phyloP scores from a whole-genome alignment of 495 filamentous ascomycete species.

The Xylaria sp. region DNA sequence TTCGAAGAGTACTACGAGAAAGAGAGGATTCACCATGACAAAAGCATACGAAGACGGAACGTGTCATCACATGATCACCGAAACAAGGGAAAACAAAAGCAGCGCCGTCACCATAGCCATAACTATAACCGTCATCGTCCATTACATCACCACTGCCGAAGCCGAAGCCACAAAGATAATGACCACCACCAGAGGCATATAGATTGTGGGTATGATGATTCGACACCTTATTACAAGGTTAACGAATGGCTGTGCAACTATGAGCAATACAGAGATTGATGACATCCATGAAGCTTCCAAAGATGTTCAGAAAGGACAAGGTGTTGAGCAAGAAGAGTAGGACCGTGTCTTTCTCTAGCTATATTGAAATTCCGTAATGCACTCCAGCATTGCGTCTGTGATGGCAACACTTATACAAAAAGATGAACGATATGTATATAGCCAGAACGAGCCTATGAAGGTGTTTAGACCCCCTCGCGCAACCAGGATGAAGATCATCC shows the following conservation, averaged over 20 bases:
- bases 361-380: neutral
- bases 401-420: neutral
- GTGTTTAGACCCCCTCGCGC: neutral
- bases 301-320: neutral
- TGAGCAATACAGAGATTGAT: neutral
- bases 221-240: neutral
- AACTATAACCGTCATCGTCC: neutral
- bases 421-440: neutral
- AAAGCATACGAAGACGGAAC: neutral
- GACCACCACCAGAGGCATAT: neutral
- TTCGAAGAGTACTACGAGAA: neutral
- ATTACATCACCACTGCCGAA: conserved; percentile 2
- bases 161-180: neutral
- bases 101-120: conserved; percentile 1
- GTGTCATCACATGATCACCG: neutral
- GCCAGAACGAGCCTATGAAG: neutral
- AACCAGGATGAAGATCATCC: neutral
- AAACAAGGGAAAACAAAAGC: neutral
- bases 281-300: neutral
- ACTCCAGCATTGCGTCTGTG: neutral
- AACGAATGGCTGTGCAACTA: neutral
- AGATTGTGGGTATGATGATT: neutral
- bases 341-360: neutral
- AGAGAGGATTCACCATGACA: neutral
- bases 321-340: neutral